Conservation (phyloP, 2,329 filamentous ascomycete species). For the Harringtonia lauricola region DNA sequence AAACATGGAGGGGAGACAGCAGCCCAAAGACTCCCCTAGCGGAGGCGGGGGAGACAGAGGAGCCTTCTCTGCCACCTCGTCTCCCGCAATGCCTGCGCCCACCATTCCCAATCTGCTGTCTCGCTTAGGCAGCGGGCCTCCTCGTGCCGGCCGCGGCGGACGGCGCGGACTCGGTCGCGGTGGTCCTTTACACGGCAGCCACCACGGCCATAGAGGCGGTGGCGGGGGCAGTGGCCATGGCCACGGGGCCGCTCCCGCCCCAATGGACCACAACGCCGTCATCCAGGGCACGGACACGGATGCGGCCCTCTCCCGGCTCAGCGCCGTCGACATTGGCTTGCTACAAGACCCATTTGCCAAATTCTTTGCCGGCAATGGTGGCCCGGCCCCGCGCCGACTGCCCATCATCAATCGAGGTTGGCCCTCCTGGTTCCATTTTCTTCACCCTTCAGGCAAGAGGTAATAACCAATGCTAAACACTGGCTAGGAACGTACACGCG, state of each 20-base stretch:
- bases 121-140: conserved; percentile 28
- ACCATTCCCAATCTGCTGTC: conserved; percentile 71
- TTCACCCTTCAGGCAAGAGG: too few relatives aligned
- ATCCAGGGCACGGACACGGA: conserved; percentile 89
- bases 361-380: conserved; percentile 46
- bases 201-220: not conserved
- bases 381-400: conserved; percentile 50
- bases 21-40: not conserved
- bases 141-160: conserved; percentile 16
- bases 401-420: conserved; percentile 91
- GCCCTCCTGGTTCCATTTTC: conserved; percentile 7
- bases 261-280: conserved; percentile 51
- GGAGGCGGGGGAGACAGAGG: not conserved
- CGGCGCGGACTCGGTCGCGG: conserved; percentile 19
- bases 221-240: conserved; percentile 8
- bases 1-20: not conserved
- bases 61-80: not conserved
- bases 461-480: conserved; percentile 15
- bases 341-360: conserved; percentile 70
- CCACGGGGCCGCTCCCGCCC: conserved; percentile 22
- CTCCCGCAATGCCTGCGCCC: conserved; percentile 53
- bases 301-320: conserved; percentile 78
- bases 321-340: conserved; percentile 78
- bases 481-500: conserved; percentile 77
- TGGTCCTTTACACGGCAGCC: not conserved